phyloP scores from a whole-genome alignment of 257 asterid species.

The Plantago elongata region DNA sequence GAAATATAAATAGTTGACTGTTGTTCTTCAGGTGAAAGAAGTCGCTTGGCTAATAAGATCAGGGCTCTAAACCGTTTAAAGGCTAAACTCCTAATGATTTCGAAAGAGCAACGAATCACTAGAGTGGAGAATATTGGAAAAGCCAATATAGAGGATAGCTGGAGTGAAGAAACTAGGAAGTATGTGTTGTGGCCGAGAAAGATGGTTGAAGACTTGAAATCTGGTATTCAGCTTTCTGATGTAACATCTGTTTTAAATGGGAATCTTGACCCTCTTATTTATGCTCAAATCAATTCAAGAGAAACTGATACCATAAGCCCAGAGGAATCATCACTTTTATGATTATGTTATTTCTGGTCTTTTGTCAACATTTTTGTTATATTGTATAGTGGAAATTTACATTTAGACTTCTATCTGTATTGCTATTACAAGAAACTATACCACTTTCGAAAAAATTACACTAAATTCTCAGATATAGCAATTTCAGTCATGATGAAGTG shows the following conservation, averaged over 20 bases:
- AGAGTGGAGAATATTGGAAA: constrained; percentile 30
- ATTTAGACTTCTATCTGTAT: too few relatives aligned
- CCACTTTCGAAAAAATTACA: too few relatives aligned
- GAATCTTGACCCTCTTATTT: constrained; percentile 57
- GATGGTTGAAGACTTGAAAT: constrained; percentile 55
- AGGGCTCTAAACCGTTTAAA: constrained; percentile 76
- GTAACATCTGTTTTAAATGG: constrained; percentile 59
- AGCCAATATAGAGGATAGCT: constrained; percentile 24
- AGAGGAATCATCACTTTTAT: neutral
- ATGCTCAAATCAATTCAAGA: constrained; percentile 62
- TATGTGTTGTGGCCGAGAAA: constrained; percentile 46
- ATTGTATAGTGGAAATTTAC: too few relatives aligned
- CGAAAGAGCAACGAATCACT: constrained; percentile 41
- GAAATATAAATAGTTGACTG: constrained; percentile 1
- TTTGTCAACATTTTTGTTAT: too few relatives aligned
- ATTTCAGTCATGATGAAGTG: too few relatives aligned
- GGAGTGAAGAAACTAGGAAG: constrained; percentile 52
- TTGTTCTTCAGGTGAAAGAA: constrained; percentile 60
- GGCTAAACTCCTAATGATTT: constrained; percentile 53
- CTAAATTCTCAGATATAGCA: too few relatives aligned
- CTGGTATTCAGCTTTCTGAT: constrained; percentile 47
- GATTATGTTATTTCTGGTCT: too few relatives aligned
- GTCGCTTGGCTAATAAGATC: constrained; percentile 64
- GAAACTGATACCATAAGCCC: constrained; percentile 11
- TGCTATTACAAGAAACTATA: too few relatives aligned